phyloP scores from a whole-genome alignment of 805 yeast genomes.

The Schizosaccharomyces octosporus region DNA sequence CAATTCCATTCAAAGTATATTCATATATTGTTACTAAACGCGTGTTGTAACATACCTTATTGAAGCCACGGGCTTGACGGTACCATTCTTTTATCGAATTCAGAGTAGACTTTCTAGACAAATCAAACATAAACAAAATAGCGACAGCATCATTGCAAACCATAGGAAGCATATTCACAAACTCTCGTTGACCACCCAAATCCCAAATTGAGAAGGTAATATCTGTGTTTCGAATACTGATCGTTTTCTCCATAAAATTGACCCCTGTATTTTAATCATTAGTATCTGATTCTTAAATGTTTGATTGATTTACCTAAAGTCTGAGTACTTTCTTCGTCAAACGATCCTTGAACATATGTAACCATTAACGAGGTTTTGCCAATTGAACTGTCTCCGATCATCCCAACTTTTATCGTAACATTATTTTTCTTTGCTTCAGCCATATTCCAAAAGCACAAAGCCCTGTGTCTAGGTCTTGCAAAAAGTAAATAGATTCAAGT shows the following conservation, averaged over 20 bases:
- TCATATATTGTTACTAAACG: background rate
- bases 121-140: slow-evolving; percentile 66
- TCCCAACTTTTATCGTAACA: slow-evolving; percentile 49
- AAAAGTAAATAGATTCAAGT: background rate
- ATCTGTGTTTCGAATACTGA: slow-evolving; percentile 61
- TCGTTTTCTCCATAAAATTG: slow-evolving; percentile 76
- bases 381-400: slow-evolving; percentile 84
- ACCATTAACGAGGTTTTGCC: slow-evolving; percentile 95
- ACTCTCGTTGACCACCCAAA: slow-evolving; percentile 84
- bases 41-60: slow-evolving; percentile 18
- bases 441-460: background rate
- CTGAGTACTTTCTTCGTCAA: slow-evolving; percentile 76
- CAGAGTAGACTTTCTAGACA: slow-evolving; percentile 63
- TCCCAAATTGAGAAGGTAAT: slow-evolving; percentile 88
- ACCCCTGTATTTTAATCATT: slow-evolving; percentile 33
- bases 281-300: background rate
- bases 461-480: background rate
- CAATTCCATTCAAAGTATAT: too few relatives aligned
- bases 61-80: slow-evolving; percentile 69
- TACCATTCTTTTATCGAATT: slow-evolving; percentile 90
- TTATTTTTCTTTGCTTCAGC: slow-evolving; percentile 6
- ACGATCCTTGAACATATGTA: slow-evolving; percentile 83
- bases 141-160: slow-evolving; percentile 86
- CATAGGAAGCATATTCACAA: slow-evolving; percentile 80
- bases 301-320: slow-evolving; percentile 18